Conservation (phyloP, 495 filamentous ascomycete species). For the Trichoderma virens region DNA sequence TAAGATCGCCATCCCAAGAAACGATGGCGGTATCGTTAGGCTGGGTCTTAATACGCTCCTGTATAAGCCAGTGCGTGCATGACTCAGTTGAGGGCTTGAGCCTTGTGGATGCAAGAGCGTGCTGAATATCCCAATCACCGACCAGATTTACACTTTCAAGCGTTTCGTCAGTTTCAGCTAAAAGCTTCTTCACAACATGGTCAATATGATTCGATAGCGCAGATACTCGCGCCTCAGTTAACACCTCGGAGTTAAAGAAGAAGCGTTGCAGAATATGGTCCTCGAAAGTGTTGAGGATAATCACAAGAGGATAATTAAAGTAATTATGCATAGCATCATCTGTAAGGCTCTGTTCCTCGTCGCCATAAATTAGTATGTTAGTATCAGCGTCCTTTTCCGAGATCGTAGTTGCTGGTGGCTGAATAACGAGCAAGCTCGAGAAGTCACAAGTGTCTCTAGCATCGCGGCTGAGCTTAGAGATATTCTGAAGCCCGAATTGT, state of each 20-base stretch:
- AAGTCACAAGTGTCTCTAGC: conserved; percentile 29
- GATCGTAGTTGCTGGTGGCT: conserved; percentile 11
- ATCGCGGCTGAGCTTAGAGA: conserved; percentile 19
- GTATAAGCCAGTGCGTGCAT: conserved; percentile 21
- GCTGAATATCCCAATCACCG: background rate
- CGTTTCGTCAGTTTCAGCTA: background rate
- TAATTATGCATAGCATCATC: conserved; percentile 8
- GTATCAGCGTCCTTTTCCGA: background rate
- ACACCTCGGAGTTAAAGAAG: background rate
- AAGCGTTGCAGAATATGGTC: background rate
- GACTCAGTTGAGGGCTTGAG: conserved; percentile 14
- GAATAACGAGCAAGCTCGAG: conserved; percentile 32
- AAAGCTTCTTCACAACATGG: background rate
- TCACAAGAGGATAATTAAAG: conserved; percentile 9
- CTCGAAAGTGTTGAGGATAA: background rate
- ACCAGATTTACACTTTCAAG: background rate
- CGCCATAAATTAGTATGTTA: background rate
- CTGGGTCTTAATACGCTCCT: conserved; percentile 14
- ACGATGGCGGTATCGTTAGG: conserved; percentile 18
- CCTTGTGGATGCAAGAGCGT: background rate
- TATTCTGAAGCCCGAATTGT: conserved; percentile 39
- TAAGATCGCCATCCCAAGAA: conserved; percentile 49
- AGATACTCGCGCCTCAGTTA: background rate
- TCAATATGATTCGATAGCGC: background rate
- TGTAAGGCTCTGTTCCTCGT: background rate